Evolutionary conservation across 2,329 filamentous ascomycete genomes (phyloP).

Genomic region (Myriangium duriaei): DNA sequence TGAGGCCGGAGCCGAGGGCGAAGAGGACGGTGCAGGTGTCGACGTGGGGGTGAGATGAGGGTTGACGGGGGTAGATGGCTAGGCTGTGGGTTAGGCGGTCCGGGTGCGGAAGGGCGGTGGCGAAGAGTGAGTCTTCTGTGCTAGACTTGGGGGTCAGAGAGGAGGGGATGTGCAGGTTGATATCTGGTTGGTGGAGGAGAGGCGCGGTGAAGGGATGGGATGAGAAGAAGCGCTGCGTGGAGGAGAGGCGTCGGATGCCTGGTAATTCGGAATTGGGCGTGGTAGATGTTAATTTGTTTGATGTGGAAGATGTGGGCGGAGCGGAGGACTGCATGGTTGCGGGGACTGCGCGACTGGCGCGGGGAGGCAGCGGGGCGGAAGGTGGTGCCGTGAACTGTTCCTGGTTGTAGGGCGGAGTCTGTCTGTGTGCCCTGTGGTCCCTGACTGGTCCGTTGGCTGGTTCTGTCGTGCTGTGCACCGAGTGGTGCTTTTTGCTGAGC

Average conservation of each 20-base stretch:
- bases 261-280: not conserved
- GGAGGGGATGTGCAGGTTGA: constrained; percentile 27
- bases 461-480: not conserved
- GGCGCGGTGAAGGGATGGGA: constrained; percentile 22
- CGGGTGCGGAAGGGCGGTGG: constrained; percentile 39
- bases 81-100: constrained; percentile 38
- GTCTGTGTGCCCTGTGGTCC: not conserved
- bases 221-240: constrained; percentile 15
- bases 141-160: constrained; percentile 26
- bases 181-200: constrained; percentile 22
- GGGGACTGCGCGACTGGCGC: too few relatives aligned
- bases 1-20: constrained; percentile 39
- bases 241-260: constrained; percentile 1
- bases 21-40: constrained; percentile 25
- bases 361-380: too few relatives aligned
- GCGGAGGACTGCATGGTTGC: too few relatives aligned
- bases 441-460: not conserved
- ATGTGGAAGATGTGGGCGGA: not conserved
- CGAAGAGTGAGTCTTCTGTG: constrained; percentile 42
- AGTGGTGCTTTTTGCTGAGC: not conserved
- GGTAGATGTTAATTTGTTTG: not conserved
- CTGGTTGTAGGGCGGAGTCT: not conserved
- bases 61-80: constrained; percentile 30
- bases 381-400: too few relatives aligned
- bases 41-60: constrained; percentile 18